A percentile compares a stretch with the other conserved stretches of the same genome.
These are phyloP conservation scores for Aspergillus sp. DNA, from an alignment of 2,329 filamentous ascomycete genomes.

Conservation along the genomic window DNA sequence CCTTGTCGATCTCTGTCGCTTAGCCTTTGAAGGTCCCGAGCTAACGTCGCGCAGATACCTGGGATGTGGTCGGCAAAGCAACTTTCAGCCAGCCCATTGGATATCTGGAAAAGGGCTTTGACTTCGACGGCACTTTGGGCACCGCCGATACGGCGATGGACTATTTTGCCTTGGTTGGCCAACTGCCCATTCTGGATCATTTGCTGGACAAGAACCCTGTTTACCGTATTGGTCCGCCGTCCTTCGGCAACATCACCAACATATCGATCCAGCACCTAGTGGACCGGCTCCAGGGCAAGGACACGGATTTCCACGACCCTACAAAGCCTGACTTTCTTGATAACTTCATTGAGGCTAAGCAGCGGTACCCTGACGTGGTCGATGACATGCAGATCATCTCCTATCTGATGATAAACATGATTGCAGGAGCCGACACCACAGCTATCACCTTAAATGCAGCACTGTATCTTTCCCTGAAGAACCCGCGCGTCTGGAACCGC, in stretches of 20 bases:
- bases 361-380: constrained; percentile 32
- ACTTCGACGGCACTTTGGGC: constrained; percentile 25
- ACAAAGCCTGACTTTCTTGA: constrained; percentile 39
- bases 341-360: constrained; percentile 43
- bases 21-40: no score
- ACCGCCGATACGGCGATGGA: constrained; percentile 22
- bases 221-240: constrained; percentile 24
- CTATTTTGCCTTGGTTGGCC: constrained; percentile 25
- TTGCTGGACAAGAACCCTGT: constrained; percentile 31
- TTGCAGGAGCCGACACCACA: constrained; percentile 42
- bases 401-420: constrained; percentile 34
- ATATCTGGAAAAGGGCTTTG: constrained; percentile 26
- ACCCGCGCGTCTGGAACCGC: constrained; percentile 12
- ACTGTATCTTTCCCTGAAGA: constrained; percentile 25
- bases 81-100: constrained; percentile 29
- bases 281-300: constrained; percentile 16
- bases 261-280: constrained; percentile 19
- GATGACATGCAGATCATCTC: constrained; percentile 39
- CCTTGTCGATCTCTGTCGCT: background rate
- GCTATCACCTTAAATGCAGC: constrained; percentile 33
- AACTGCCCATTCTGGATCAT: constrained; percentile 29
- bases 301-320: constrained; percentile 17
- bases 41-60: constrained; percentile 15
- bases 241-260: constrained; percentile 22
- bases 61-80: constrained; percentile 27